Base-by-base conservation (phyloP, 2,329 filamentous ascomycete genomes). In the Pestalotiopsis fici region DNA sequence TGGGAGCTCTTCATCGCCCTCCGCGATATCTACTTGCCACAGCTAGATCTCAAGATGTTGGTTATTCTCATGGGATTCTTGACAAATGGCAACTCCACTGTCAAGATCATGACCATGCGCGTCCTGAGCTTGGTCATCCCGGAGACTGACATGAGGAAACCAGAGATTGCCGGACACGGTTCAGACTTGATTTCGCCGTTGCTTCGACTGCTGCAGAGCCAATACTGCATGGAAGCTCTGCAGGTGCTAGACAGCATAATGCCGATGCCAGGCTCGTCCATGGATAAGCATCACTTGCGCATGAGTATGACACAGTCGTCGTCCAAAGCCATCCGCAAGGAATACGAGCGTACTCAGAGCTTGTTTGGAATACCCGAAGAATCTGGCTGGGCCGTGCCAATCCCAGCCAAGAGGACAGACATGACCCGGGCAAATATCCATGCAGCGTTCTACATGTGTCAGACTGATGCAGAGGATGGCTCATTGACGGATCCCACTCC, bases 231-330 rank as follows among this genome's bases (percentile, higher is more conserved):
- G 78, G 92, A 97, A 75, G 96, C 96, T 12, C 83, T 99, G 11
- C 90, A 94, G 71, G 95, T 99, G 1, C 84, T 99, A 67, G 96
- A 99, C 78, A 93, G 95, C 71, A 96, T 98, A 73, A 97, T 98
- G 88, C 93, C 93, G 31, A 95, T 98, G 84, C 94, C 94, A 0
- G 93, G 93, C 4, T 94, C 93, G 37, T 92, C 95, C 1, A 94
- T 97, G 87, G 96, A 98, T 78, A 94, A 93, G 73, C 94, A 98
- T 73, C 94, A 98, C 76, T 83, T 99, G 67, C 90, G 96, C 50
- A 99, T 99, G 97, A 98, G 95, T 79, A 98, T 99, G 94, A 95
- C 94, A 4, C 91, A 93, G 13, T 91, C 93, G 1, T 94, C 94
- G 2, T 96, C 94, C 0, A 92, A 93, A 73, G 90, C 92, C 0